phyloP scores from a whole-genome alignment of 2,329 filamentous ascomycete species.

The Aspergillus eucalypticola region DNA sequence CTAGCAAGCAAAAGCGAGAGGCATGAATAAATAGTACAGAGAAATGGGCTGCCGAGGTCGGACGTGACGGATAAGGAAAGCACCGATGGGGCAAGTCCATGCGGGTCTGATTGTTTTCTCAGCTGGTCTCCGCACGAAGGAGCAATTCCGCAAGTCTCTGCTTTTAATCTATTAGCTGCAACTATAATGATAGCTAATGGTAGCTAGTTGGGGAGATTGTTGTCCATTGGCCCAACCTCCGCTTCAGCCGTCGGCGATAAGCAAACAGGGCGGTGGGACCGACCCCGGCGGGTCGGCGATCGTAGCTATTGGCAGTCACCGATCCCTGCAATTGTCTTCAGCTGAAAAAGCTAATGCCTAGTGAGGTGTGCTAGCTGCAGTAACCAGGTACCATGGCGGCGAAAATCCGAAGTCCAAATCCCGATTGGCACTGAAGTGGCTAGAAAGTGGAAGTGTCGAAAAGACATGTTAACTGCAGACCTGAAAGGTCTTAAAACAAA shows the following conservation, averaged over 20 bases:
- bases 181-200: not conserved
- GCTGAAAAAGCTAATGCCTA: no score
- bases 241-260: not conserved
- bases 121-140: not conserved
- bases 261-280: not conserved
- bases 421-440: not conserved
- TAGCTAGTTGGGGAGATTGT: not conserved
- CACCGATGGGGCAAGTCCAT: constrained; percentile 5
- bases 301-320: not conserved
- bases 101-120: not conserved
- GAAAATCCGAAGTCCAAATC: not conserved
- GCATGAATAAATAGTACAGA: not conserved
- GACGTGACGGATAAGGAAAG: not conserved
- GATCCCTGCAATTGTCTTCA: not conserved
- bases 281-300: not conserved
- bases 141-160: no score
- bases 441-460: not conserved
- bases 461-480: not conserved
- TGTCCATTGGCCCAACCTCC: not conserved
- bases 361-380: no score
- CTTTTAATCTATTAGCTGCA: not conserved
- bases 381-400: not conserved
- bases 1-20: not conserved
- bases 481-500: not conserved
- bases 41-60: not conserved